phyloP scores from a whole-genome alignment of 2,329 filamentous ascomycete species.

The Phaeosphaeria sp. region DNA sequence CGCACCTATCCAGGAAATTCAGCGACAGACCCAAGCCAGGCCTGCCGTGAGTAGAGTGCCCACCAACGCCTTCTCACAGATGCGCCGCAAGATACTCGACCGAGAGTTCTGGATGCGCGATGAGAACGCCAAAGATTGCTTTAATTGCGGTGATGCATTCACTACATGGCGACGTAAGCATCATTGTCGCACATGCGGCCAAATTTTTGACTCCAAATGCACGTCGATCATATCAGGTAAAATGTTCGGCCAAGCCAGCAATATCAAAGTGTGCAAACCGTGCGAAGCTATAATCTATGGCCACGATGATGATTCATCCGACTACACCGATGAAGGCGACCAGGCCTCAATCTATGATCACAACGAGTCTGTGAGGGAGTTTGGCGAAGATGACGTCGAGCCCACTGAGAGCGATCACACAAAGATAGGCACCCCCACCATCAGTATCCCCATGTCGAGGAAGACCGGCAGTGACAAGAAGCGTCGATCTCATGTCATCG shows the following conservation, averaged over 20 bases:
- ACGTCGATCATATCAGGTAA: slow-evolving; percentile 88
- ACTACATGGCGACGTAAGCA: slow-evolving; percentile 95
- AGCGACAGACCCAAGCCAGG: slow-evolving; percentile 24
- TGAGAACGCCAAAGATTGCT: slow-evolving; percentile 97
- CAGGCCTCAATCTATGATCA: slow-evolving; percentile 62
- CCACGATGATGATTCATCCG: slow-evolving; percentile 88
- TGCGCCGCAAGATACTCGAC: slow-evolving; percentile 86
- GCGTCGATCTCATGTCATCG: slow-evolving; percentile 84
- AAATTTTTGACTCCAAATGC: slow-evolving; percentile 97
- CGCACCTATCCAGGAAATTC: slow-evolving; percentile 40
- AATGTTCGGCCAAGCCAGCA: slow-evolving; percentile 84
- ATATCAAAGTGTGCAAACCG: slow-evolving; percentile 87
- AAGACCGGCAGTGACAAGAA: slow-evolving; percentile 77
- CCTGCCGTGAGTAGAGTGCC: slow-evolving; percentile 49
- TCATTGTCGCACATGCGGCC: slow-evolving; percentile 93
- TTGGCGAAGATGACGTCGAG: slow-evolving; percentile 31
- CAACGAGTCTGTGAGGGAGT: slow-evolving; percentile 28
- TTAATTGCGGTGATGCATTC: slow-evolving; percentile 87
- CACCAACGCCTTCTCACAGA: slow-evolving; percentile 56
- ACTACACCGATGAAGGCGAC: slow-evolving; percentile 83
- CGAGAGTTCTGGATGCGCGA: slow-evolving; percentile 99
- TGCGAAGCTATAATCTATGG: slow-evolving; percentile 91
- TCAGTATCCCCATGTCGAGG: slow-evolving; percentile 69
- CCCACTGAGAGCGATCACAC: slow-evolving; percentile 47
- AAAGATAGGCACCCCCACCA: slow-evolving; percentile 62